Conservation (phyloP, 2,329 filamentous ascomycete genomes). For the Lojkania enalia region DNA sequence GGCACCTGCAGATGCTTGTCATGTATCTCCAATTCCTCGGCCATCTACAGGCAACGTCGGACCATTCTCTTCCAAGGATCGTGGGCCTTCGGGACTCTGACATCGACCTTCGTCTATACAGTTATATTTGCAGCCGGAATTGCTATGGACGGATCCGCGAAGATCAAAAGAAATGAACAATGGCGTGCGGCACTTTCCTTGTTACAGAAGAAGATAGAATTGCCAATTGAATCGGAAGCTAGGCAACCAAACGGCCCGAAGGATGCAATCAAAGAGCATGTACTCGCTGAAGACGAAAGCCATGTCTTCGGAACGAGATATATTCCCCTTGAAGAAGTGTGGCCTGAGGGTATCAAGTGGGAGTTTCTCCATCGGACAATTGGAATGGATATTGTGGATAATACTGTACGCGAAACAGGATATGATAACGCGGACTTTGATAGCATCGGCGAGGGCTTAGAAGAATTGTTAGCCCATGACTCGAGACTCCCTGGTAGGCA, state of each 20-base stretch:
- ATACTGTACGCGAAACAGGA: neutral
- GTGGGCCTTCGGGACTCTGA: constrained; percentile 59
- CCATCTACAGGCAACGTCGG: constrained; percentile 56
- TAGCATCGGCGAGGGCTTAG: constrained; percentile 20
- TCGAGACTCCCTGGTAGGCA: constrained; percentile 29
- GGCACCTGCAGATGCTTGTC: constrained; percentile 64
- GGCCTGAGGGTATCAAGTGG: constrained; percentile 28
- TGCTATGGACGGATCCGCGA: constrained; percentile 62
- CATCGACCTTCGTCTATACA: constrained; percentile 66
- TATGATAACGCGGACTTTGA: constrained; percentile 10
- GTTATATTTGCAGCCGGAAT: constrained; percentile 68
- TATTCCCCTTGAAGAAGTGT: too few relatives aligned
- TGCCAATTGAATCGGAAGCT: too few relatives aligned
- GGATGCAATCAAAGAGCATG: too few relatives aligned
- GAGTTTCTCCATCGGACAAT: constrained; percentile 16
- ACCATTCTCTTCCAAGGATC: constrained; percentile 56
- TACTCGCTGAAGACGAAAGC: too few relatives aligned
- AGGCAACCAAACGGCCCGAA: too few relatives aligned
- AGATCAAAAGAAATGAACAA: constrained; percentile 61
- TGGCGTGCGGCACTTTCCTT: constrained; percentile 65
- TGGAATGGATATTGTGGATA: constrained; percentile 32
- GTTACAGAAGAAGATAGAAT: constrained; percentile 46
- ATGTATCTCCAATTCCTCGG: constrained; percentile 57
- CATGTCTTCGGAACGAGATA: too few relatives aligned
- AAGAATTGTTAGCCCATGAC: constrained; percentile 36